These are phyloP conservation scores for Pontederia paniculata DNA, from an alignment of 176 grass and related monocot species.

Conservation along the genomic window DNA sequence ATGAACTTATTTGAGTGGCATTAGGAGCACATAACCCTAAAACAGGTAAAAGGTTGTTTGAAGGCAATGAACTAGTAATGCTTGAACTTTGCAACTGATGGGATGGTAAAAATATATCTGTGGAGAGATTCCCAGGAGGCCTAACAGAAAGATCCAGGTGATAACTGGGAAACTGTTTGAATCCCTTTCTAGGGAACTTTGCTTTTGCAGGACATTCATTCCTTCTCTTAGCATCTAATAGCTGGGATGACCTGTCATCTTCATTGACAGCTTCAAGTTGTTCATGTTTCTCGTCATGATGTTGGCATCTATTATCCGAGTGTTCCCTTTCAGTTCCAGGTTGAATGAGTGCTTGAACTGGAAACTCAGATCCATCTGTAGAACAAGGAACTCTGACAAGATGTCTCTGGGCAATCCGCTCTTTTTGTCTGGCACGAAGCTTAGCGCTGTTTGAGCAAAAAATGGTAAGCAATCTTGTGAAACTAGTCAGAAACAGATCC, in stretches of 20 bases:
- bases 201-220: conserved; percentile 37
- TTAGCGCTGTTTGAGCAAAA: conserved; percentile 57
- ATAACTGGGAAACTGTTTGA: conserved; percentile 45
- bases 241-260: conserved; percentile 21
- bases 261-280: conserved; percentile 12
- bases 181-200: conserved; percentile 37
- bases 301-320: conserved; percentile 24
- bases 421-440: conserved; percentile 82
- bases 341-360: conserved; percentile 30
- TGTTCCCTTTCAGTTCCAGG: conserved; percentile 28
- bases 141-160: conserved; percentile 45
- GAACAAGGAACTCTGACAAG: conserved; percentile 21
- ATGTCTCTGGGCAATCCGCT: conserved; percentile 68
- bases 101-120: conserved; percentile 27
- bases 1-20: conserved; percentile 47
- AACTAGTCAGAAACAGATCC: conserved; percentile 24
- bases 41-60: conserved; percentile 65
- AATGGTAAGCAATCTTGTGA: conserved; percentile 3
- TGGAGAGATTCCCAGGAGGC: conserved; percentile 22
- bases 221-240: conserved; percentile 34
- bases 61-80: conserved; percentile 39
- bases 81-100: conserved; percentile 31
- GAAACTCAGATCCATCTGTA: conserved; percentile 30
- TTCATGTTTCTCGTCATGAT: conserved; percentile 27
- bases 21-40: conserved; percentile 92